Evolutionary conservation across 2,329 filamentous ascomycete species (phyloP).

Genomic region (Colletotrichum camelliae): DNA sequence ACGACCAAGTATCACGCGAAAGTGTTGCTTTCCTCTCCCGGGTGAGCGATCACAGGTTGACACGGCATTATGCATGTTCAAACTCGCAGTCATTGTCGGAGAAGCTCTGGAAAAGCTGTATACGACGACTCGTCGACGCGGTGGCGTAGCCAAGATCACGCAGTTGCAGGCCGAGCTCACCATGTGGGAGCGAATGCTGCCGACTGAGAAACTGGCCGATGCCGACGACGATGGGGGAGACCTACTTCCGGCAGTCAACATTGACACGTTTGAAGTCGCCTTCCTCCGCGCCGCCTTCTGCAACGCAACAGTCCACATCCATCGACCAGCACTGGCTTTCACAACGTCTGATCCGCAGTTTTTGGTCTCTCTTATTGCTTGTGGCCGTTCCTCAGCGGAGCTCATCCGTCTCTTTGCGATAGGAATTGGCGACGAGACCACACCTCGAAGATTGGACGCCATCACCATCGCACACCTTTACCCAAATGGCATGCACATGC

Average conservation of each 20-base stretch:
- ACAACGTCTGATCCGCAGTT: slow-evolving; percentile 27
- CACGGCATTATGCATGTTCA: slow-evolving; percentile 27
- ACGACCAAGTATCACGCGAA: slow-evolving; percentile 27
- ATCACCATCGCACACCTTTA: slow-evolving; percentile 23
- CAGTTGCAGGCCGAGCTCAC: slow-evolving; percentile 28
- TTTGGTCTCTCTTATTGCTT: slow-evolving; percentile 21
- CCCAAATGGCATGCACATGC: slow-evolving; percentile 29
- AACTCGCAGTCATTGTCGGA: slow-evolving; percentile 28
- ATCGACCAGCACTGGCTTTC: slow-evolving; percentile 28
- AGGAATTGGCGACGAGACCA: not conserved
- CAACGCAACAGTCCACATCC: slow-evolving; percentile 27
- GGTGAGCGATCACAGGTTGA: slow-evolving; percentile 29
- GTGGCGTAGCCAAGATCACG: slow-evolving; percentile 27
- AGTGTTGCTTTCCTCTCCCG: slow-evolving; percentile 27
- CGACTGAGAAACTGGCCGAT: not conserved
- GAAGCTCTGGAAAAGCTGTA: slow-evolving; percentile 28
- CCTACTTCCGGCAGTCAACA: not conserved
- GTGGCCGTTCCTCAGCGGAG: slow-evolving; percentile 17
- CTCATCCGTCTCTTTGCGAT: not conserved
- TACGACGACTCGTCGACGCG: slow-evolving; percentile 28
- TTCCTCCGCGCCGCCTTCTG: slow-evolving; percentile 24
- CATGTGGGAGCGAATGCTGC: slow-evolving; percentile 25
- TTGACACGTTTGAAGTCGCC: not conserved
- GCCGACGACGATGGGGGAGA: slow-evolving; percentile 6
- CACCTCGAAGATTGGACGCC: not conserved